Percentiles rank a stretch among this genome's conserved stretches.
Evolutionary conservation across 1,139 yeast species (phyloP).

Genomic region (Taphrina confusa): DNA sequence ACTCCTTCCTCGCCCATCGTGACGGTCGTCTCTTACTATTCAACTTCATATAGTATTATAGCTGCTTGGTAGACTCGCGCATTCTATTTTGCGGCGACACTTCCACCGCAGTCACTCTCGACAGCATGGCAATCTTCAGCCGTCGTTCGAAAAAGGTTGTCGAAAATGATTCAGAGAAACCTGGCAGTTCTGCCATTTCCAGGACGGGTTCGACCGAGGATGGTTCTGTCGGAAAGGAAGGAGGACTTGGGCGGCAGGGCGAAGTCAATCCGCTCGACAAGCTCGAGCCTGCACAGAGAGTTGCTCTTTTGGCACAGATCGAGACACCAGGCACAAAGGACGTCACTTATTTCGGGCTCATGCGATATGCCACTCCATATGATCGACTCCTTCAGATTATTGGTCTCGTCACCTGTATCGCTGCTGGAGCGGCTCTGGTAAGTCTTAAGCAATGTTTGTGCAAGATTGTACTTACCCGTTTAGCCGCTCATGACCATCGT

Average conservation of each 20-base stretch:
- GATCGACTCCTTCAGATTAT: slow-evolving; percentile 19
- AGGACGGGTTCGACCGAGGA: background rate
- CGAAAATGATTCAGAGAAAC: background rate
- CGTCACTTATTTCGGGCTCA: slow-evolving; percentile 21
- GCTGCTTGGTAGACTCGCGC: too few species aligned
- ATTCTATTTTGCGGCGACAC: too few species aligned
- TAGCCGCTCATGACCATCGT: slow-evolving; percentile 44
- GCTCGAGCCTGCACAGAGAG: slow-evolving; percentile 21
- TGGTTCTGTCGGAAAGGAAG: background rate
- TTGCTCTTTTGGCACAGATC: slow-evolving; percentile 29
- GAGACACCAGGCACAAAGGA: slow-evolving; percentile 18
- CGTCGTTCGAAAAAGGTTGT: background rate
- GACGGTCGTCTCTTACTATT: too few species aligned
- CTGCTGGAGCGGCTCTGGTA: slow-evolving; percentile 32
- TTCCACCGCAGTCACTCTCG: too few species aligned
- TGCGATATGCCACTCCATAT: slow-evolving; percentile 25
- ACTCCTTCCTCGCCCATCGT: too few species aligned
- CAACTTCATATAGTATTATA: too few species aligned
- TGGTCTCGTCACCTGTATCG: slow-evolving; percentile 27
- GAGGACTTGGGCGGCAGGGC: background rate
- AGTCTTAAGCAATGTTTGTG: background rate
- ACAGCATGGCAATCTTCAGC: background rate
- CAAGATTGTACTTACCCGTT: slow-evolving; percentile 39
- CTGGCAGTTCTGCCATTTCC: slow-evolving; percentile 1
- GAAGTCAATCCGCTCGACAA: slow-evolving; percentile 17